Evolutionary conservation across 2,329 filamentous ascomycete genomes (phyloP).

Genomic region (Moelleriella libera): DNA sequence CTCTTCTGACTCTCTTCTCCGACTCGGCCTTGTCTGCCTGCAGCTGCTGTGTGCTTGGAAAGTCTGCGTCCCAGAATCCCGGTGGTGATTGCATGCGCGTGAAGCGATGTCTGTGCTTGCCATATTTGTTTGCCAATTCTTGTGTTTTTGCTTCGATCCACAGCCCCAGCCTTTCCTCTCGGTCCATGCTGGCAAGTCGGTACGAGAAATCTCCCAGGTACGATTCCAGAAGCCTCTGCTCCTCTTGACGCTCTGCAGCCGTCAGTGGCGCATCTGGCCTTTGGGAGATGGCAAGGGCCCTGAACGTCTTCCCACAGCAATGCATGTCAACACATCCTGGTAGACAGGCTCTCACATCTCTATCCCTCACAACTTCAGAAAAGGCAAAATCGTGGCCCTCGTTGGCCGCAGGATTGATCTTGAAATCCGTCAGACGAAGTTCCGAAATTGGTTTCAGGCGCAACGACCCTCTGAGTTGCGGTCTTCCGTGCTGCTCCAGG

Average conservation of each 20-base stretch:
- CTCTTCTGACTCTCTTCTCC: slow-evolving; percentile 44
- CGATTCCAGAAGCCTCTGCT: slow-evolving; percentile 37
- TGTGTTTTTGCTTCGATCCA: slow-evolving; percentile 65
- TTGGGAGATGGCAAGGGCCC: slow-evolving; percentile 45
- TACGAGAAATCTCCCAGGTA: slow-evolving; percentile 46
- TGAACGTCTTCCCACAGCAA: slow-evolving; percentile 65
- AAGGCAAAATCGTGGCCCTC: slow-evolving; percentile 61
- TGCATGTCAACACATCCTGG: slow-evolving; percentile 59
- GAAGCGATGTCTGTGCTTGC: slow-evolving; percentile 65
- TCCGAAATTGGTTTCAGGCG: slow-evolving; percentile 41
- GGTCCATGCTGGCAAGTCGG: slow-evolving; percentile 41
- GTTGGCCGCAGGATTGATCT: slow-evolving; percentile 61
- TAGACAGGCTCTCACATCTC: slow-evolving; percentile 53
- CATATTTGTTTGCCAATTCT: slow-evolving; percentile 58
- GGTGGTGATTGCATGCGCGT: slow-evolving; percentile 61
- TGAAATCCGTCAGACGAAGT: slow-evolving; percentile 62
- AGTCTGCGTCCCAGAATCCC: slow-evolving; percentile 83
- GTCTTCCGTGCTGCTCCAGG: not conserved
- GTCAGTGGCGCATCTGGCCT: slow-evolving; percentile 24
- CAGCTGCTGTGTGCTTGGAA: slow-evolving; percentile 76
- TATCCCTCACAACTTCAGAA: slow-evolving; percentile 58
- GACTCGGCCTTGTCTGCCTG: slow-evolving; percentile 51
- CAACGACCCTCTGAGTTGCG: slow-evolving; percentile 20
- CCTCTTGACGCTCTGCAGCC: slow-evolving; percentile 21
- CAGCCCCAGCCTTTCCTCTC: slow-evolving; percentile 47